A percentile compares a stretch with the other conserved stretches of the same genome.
phyloP scores from a whole-genome alignment of 768 basidiomycete genomes.

The Cystofilobasidium ferigula region DNA sequence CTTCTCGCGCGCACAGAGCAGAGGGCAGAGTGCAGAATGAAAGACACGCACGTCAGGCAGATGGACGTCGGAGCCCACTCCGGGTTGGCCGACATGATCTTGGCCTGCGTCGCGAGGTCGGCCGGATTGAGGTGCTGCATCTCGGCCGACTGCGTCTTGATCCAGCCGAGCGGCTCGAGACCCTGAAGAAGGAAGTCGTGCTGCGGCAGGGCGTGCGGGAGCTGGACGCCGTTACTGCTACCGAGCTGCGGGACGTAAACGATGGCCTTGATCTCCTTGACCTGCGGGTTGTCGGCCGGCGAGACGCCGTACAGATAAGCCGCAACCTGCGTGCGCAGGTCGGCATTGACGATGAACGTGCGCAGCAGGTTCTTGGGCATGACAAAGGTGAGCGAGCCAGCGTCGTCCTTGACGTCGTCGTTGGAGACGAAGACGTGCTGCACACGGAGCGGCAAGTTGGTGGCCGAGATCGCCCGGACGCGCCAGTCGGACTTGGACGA shows the following conservation, averaged over 20 bases:
- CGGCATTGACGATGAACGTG: conserved; percentile 83
- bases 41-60: conserved; percentile 59
- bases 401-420: conserved; percentile 97
- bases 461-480: conserved; percentile 92
- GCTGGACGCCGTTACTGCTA: conserved; percentile 84
- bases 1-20: too few species aligned
- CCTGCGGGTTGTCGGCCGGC: conserved; percentile 90
- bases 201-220: conserved; percentile 77
- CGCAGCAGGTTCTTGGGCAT: conserved; percentile 93
- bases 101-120: conserved; percentile 88
- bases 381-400: conserved; percentile 85
- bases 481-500: conserved; percentile 99
- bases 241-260: conserved; percentile 98
- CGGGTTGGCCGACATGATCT: conserved; percentile 90
- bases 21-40: neutral
- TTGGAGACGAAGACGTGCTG: conserved; percentile 99
- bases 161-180: conserved; percentile 87
- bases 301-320: conserved; percentile 87
- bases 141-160: conserved; percentile 86
- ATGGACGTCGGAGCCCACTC: conserved; percentile 91
- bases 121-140: conserved; percentile 82
- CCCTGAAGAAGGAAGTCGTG: conserved; percentile 93
- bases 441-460: conserved; percentile 85
- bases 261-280: conserved; percentile 96
- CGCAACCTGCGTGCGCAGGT: conserved; percentile 90